These are phyloP conservation scores for Quercus tomentella DNA, from an alignment of 331 rosid species.

Conservation along the genomic window DNA sequence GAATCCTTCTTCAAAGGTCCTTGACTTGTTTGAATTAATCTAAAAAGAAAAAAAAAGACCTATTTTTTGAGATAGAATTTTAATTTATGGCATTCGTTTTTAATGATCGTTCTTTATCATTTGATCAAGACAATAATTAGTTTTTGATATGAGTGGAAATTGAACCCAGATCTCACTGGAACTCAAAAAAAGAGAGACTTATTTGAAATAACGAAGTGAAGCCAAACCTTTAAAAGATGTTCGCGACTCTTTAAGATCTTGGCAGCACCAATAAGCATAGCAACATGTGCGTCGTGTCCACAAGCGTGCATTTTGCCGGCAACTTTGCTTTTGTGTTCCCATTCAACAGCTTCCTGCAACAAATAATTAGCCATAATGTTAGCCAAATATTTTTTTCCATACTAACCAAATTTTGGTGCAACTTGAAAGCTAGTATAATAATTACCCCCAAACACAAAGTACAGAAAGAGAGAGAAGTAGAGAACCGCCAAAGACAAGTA, in stretches of 20 bases:
- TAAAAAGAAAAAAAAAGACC: background rate
- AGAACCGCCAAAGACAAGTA: background rate
- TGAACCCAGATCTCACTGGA: fast-evolving
- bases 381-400: background rate
- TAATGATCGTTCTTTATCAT: fast-evolving
- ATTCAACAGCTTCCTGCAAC: constrained; percentile 70
- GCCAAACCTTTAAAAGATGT: constrained; percentile 71
- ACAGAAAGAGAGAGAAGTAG: background rate
- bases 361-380: background rate
- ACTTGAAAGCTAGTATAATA: background rate
- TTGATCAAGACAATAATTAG: too few species aligned
- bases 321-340: constrained; percentile 87
- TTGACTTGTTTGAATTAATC: background rate
- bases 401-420: background rate
- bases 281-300: constrained; percentile 98
- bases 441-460: background rate
- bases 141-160: too few species aligned
- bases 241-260: constrained; percentile 84
- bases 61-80: too few species aligned
- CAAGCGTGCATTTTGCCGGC: constrained; percentile 98
- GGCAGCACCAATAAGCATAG: constrained; percentile 96
- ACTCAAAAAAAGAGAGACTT: too few species aligned
- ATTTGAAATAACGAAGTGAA: background rate
- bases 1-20: background rate
- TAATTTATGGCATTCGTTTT: fast-evolving